Evolutionary conservation across 208 protist genomes (phyloP), one percentile per base, ranked within the genome.

Genomic region (Leishmania major): DNA sequence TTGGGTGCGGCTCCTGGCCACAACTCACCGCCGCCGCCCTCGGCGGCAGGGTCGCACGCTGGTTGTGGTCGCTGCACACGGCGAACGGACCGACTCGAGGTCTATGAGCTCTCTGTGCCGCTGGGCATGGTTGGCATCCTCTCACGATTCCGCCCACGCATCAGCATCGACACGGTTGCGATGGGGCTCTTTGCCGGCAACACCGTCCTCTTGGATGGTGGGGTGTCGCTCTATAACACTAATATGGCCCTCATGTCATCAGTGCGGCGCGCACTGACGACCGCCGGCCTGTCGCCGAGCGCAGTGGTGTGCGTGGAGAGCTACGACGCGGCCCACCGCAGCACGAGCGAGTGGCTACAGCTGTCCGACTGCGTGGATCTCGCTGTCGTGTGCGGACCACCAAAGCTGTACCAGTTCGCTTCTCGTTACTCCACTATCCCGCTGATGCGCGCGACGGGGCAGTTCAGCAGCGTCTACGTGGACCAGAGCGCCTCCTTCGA

Each of bases 171-270:
- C 60, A 88, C 88, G 3, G 84, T 86, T 22, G 83, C 84, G 28
- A 92, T 91, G 88, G 87, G 85, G 25, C 82, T 94, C 75, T 77
- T 91, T 35, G 80, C 87, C 53, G 90, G 88, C 70, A 93, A 92
- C 82, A 86, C 83, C 37, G 82, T 92, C 70, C 82, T 92, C 35
- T 70, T 93, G n/a, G 90, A 93, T 53, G 86, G 86, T 47, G 90
- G 88, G 19, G 82, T 85, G 45, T 81, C 86, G 55, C 79, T 93
- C 31, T 82, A 81, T 66, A 82, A 80, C 75, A 92, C 88, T 15
- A 92, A 91, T 77, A 66, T 74, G 40, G 84, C 84, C 45, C 78
- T 93, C 28, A 86, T 91, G 72, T 40, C 71, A 25, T 78, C 66
- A 35, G 84, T 90, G 47, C 81, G 84, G 11, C 81, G 79, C 2